These are phyloP conservation scores for Azolla pinnata DNA, from an alignment of 75 land plant species.

Conservation along the genomic window DNA sequence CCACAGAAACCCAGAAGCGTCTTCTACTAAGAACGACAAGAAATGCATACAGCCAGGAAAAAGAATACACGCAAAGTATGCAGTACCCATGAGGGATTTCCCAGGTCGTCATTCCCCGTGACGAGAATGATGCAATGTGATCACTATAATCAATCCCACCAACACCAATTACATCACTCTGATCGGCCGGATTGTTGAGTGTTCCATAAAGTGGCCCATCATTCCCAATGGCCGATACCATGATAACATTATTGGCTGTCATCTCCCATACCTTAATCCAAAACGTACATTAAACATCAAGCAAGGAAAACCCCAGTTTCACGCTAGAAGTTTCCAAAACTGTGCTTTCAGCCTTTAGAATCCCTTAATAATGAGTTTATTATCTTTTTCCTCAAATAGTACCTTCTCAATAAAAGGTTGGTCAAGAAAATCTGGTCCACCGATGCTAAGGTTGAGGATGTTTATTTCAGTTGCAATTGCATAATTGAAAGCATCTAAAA, in stretches of 20 bases:
- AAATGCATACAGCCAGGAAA: too few species aligned
- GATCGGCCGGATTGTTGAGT: constrained; percentile 95
- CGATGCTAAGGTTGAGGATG: constrained; percentile 93
- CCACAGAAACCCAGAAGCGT: background rate
- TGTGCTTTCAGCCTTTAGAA: too few species aligned
- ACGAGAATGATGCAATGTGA: constrained; percentile 94
- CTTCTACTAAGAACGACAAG: too few species aligned
- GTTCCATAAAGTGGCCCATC: constrained; percentile 99
- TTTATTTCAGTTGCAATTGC: constrained; percentile 93
- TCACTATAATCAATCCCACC: constrained; percentile 96
- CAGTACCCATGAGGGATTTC: constrained; percentile 99
- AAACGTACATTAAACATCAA: background rate
- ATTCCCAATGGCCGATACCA: constrained; percentile 99
- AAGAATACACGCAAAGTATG: too few species aligned
- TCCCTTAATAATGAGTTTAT: too few species aligned
- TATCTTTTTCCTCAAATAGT: background rate
- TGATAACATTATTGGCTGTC: constrained; percentile 95
- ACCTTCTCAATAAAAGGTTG: constrained; percentile 98
- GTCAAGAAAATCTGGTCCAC: constrained; percentile 96
- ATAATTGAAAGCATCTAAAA: constrained; percentile 98
- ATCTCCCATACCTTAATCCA: constrained; percentile 81
- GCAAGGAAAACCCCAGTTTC: too few species aligned
- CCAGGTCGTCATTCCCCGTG: constrained; percentile 99
- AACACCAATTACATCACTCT: constrained; percentile 98
- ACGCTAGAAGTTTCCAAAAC: too few species aligned